Evolutionary conservation across 225 moss, liverwort and hornwort genomes (phyloP), one percentile per base, ranked within the genome.

Genomic region (Marchantia polymorpha): DNA sequence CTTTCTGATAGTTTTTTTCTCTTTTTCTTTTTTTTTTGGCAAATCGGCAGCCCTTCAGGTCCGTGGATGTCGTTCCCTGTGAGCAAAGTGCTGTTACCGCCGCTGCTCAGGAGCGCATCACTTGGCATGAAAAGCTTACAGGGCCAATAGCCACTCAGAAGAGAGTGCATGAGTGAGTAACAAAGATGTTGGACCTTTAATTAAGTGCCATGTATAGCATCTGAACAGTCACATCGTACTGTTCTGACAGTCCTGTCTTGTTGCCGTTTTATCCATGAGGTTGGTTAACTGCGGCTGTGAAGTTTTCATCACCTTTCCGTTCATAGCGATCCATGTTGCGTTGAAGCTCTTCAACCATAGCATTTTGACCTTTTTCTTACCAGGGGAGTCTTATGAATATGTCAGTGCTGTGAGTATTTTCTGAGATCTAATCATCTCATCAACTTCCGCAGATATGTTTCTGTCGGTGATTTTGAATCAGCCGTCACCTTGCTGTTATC

Each of bases 401-500:
- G 39, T 39, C 39, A 39, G 5, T 39, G 39, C 39, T 39, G 39
- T 39, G 39, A 48, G 29, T 74, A 26, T 8, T 19, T 12, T 8
- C 26, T 8, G 52, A 53, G 16, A 54, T 53, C 73, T 74, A n/a
- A 74, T 47, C 59, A 58, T 3, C 11, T 14, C 52, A n/a, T 26
- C 65, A 12, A 54, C 64, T 48, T 66, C 69, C 80, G 63, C 84
- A 99, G 97, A 88, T 91, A 89, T 86, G 93, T 99, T 23, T 81
- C 95, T 72, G 90, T 95, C 27, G 99, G 99, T 27, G 99, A 99
- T 88, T 99, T 92, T 65, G 99, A 99, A 84, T 80, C 95, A 75
- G 95, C 99, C 46, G 99, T 99, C 72, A 99, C 99, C 66, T 89
- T 99, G 83, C 83, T 99, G 79, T 86, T 99, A 64, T 93, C 99